Evolutionary conservation across 1,139 yeast genomes (phyloP), one percentile per base, ranked within the genome.

Genomic region (Blastobotrys serpentis): DNA sequence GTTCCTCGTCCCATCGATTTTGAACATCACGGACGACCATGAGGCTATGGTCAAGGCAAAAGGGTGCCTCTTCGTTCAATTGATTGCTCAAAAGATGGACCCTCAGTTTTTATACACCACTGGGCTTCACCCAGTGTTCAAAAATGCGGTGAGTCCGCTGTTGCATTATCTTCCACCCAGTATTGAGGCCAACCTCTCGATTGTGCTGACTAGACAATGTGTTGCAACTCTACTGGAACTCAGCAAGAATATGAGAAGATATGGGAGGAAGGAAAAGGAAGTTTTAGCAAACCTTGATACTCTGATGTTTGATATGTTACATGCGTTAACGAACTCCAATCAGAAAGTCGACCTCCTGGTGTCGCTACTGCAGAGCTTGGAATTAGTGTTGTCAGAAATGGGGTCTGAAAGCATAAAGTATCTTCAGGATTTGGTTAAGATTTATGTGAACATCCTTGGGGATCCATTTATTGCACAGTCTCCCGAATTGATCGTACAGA

Each of bases 1-100:
- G 14, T 43, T 34, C 16, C 22, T 33, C 13, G 30, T 42, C 8
- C 34, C 44, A n/a, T 34, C 44, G 14, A 18, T 68, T 8, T 57
- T 81, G 19, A 78, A 78, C 51, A 61, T 78, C 8, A 60, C 79
- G 17, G 84, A 81, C 56, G 78, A 77, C 51, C 72, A 73, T 46
- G 78, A 77, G 19, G 70, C 76, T 0, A 53, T 55, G 5, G 64
- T 72, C 46, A 79, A 80, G 53, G 57, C 66, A 0, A 72, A 71
- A 48, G 81, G 80, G 10, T 72, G 75, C 46, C 56, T 59, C 17
- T 55, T 78, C 2, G 58, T 74, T 2, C 51, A 49, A 2, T 29
- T 56, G 6, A 52, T 75, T 2, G 52, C 70, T 3, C 50, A 56
- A 1, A 36, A 37, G 10, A 55, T 65, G 30, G 64, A 60, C 29